Base-by-base conservation (phyloP, 257 asterid species). In the Anisodus tanguticus region DNA sequence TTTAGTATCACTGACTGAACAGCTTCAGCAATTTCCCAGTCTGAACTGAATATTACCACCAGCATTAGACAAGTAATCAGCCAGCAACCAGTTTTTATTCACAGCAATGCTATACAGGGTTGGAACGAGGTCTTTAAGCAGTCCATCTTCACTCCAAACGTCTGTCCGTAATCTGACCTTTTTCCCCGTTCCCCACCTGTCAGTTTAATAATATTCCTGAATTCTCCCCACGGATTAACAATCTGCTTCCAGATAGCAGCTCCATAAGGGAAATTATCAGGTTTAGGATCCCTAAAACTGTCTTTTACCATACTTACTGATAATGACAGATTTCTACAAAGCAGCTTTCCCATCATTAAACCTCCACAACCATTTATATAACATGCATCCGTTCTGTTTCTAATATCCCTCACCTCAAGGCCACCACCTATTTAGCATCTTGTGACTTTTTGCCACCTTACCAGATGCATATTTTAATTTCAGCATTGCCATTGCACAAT, bases 21-120 rank as follows among this genome's bases (percentile, higher is more conserved):
- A 72, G 80, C 80, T 47, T 47, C 60, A 72, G 80, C 43, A 53
- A 47, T 72, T 72, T 47, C 60, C 60, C 80, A 72, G 60, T 47
- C 10, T 47, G 57, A 72, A 72, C 59, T 72, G 59, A 72, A 72
- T 71, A 47, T 45, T 47, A 47, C 5, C 19, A 47, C 37, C 80
- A 49, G 9, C 43, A 12, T 47, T 19, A 72, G 80, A 47, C 80
- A 19, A 19, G 80, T 47, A 47, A 47, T 72, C 60, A 72, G 41
- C 59, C 39, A 72, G 45, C 37, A 47, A 47, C 31, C 19, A 55
- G 41, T 47, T 19, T 47, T 19, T 47, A 31, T 72, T 19, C 41
- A 72, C 37, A 47, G 80, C 3, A 72, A 72, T n/a, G 60, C 80
- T 72, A 72, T 51, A 16, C 80, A 22, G 19, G 60, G 41, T 49